These are phyloP conservation scores for Pestalotiopsis sp. DNA, from an alignment of 2,329 filamentous ascomycete species.

Conservation along the genomic window DNA sequence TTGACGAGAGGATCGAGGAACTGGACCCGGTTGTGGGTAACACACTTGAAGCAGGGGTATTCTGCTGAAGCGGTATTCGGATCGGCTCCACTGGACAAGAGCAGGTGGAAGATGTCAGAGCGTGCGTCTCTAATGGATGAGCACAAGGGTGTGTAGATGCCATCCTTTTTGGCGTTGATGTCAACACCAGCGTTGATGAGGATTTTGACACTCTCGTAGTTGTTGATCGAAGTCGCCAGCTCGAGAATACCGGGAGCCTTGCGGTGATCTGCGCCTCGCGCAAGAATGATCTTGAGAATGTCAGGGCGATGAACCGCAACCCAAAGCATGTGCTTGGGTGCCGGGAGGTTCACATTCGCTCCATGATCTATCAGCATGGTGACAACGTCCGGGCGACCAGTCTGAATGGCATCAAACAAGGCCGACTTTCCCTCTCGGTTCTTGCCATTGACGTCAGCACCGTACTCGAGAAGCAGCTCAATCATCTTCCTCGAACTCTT, in stretches of 20 bases:
- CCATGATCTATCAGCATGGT: conserved; percentile 56
- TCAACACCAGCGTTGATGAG: conserved; percentile 62
- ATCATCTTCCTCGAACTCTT: conserved; percentile 56
- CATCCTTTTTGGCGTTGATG: conserved; percentile 65
- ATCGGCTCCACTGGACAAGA: conserved; percentile 60
- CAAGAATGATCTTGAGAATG: conserved; percentile 60
- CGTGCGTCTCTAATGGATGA: conserved; percentile 70
- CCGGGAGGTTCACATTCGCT: conserved; percentile 69
- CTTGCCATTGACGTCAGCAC: conserved; percentile 60
- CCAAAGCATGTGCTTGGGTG: conserved; percentile 71
- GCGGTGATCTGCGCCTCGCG: conserved; percentile 60
- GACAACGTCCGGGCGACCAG: conserved; percentile 59
- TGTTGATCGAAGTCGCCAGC: conserved; percentile 64
- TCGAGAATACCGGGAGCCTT: conserved; percentile 67
- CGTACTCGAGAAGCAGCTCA: conserved; percentile 63
- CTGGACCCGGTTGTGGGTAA: conserved; percentile 66
- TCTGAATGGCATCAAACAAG: conserved; percentile 63
- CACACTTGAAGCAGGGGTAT: conserved; percentile 69
- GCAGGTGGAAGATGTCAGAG: conserved; percentile 61
- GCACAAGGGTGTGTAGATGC: conserved; percentile 69
- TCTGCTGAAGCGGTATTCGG: conserved; percentile 66
- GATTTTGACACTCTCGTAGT: conserved; percentile 61
- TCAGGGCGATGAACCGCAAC: conserved; percentile 61
- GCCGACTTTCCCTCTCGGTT: conserved; percentile 64
- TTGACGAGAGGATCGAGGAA: conserved; percentile 61